Conservation (phyloP, 768 basidiomycete genomes). For the Tylopilus vinaceipallidus region DNA sequence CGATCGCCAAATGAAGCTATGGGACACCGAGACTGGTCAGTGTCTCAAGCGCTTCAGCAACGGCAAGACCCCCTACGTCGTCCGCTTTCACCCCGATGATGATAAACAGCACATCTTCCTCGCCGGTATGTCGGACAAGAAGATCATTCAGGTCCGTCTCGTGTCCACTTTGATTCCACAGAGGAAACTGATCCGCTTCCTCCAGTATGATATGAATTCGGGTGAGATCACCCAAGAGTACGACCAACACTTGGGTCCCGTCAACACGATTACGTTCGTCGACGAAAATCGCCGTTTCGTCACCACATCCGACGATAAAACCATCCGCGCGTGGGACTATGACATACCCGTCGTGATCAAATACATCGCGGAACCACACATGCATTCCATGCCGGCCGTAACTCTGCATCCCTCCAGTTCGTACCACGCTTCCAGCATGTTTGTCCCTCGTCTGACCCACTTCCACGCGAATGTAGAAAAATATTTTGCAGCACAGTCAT, state of each 20-base stretch:
- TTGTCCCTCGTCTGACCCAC: conserved; percentile 3
- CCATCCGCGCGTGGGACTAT: conserved; percentile 98
- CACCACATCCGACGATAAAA: conserved; percentile 98
- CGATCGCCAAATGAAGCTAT: conserved; percentile 97
- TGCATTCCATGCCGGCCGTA: conserved; percentile 99
- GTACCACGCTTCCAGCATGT: conserved; percentile 36
- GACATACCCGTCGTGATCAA: conserved; percentile 99
- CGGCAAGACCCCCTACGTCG: conserved; percentile 95
- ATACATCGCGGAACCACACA: conserved; percentile 97
- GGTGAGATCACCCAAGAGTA: conserved; percentile 98
- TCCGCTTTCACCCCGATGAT: conserved; percentile 93
- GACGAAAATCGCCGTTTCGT: conserved; percentile 97
- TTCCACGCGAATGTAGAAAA: conserved; percentile 54
- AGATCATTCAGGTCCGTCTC: conserved; percentile 85
- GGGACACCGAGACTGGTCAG: conserved; percentile 99
- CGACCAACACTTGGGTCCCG: conserved; percentile 96
- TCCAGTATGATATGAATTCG: conserved; percentile 90
- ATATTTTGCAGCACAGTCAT: conserved; percentile 95
- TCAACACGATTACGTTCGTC: conserved; percentile 98
- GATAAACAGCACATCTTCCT: conserved; percentile 96
- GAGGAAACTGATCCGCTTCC: conserved; percentile 1
- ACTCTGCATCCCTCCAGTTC: conserved; percentile 91
- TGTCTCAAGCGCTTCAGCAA: conserved; percentile 96
- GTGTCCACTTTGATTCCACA: neutral
- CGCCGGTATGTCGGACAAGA: conserved; percentile 99